Evolutionary conservation across 345 rosid genomes (phyloP).

Genomic region (Populus ilicifolia): DNA sequence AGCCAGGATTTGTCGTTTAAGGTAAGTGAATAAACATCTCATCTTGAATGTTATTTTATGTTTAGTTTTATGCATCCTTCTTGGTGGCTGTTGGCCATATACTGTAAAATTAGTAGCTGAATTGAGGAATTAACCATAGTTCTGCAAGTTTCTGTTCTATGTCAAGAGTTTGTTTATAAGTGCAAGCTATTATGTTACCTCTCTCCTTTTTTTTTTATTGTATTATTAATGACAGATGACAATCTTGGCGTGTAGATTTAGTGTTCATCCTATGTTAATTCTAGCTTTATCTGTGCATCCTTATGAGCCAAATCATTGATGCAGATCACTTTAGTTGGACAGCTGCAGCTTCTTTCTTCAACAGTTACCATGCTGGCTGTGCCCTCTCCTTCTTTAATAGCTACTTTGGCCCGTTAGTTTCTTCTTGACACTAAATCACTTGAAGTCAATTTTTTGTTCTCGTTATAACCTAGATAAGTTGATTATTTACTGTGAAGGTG

Average conservation of each 20-base stretch:
- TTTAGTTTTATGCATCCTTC: not conserved
- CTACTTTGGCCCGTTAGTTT: constrained; percentile 89
- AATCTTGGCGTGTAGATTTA: constrained; percentile 1
- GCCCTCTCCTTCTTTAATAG: constrained; percentile 88
- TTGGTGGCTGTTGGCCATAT: not conserved
- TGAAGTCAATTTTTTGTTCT: not conserved
- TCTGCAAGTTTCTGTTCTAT: constrained; percentile 2
- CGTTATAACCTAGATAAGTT: constrained; percentile 6
- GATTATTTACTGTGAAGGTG: constrained; percentile 53
- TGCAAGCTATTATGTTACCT: constrained; percentile 1
- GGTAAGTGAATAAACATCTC: constrained; percentile 42
- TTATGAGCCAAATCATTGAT: constrained; percentile 21
- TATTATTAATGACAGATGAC: too few species aligned
- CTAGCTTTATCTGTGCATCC: constrained; percentile 15
- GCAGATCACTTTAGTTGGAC: constrained; percentile 81
- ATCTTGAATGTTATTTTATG: not conserved
- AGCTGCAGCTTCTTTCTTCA: constrained; percentile 95
- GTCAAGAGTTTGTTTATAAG: not conserved
- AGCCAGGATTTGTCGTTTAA: constrained; percentile 49
- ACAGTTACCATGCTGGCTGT: constrained; percentile 89
- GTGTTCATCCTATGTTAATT: constrained; percentile 14
- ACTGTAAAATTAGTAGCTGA: not conserved
- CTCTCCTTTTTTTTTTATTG: too few species aligned
- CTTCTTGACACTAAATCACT: constrained; percentile 16
- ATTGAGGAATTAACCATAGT: not conserved